Conservation (phyloP, 345 rosid genomes). For the Boechera stricta region DNA sequence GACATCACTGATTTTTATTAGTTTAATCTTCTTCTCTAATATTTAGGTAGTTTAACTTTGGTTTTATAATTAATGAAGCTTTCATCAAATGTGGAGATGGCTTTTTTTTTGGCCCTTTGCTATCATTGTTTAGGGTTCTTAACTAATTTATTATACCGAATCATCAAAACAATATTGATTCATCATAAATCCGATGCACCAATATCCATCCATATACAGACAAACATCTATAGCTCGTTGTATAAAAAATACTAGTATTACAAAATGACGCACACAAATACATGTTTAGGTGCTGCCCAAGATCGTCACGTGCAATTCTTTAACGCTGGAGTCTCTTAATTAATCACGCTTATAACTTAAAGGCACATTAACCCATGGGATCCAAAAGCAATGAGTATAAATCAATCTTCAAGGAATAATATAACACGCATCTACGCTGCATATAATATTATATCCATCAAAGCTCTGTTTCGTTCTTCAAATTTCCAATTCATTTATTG, state of each 20-base stretch:
- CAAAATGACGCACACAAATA: not conserved
- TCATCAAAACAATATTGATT: too few species aligned
- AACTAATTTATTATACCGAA: too few species aligned
- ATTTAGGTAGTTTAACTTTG: too few species aligned
- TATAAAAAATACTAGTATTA: not conserved
- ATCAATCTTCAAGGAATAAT: too few species aligned
- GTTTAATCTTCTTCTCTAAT: too few species aligned
- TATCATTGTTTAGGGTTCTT: not conserved
- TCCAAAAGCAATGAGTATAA: too few species aligned
- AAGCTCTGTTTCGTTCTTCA: too few species aligned
- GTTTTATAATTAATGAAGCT: not conserved
- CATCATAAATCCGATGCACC: too few species aligned
- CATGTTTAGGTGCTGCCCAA: constrained; percentile 26
- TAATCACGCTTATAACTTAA: not conserved
- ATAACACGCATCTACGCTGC: too few species aligned
- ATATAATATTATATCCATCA: too few species aligned
- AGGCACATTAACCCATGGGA: not conserved
- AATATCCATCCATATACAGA: not conserved
- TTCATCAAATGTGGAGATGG: not conserved
- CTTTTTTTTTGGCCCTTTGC: not conserved
- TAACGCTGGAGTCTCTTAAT: not conserved
- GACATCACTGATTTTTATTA: too few species aligned
- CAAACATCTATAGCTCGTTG: not conserved
- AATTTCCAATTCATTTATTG: not conserved
- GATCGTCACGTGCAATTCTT: constrained; percentile 29